phyloP scores from a whole-genome alignment of 2,329 filamentous ascomycete species.

The Metarhizium humberi region DNA sequence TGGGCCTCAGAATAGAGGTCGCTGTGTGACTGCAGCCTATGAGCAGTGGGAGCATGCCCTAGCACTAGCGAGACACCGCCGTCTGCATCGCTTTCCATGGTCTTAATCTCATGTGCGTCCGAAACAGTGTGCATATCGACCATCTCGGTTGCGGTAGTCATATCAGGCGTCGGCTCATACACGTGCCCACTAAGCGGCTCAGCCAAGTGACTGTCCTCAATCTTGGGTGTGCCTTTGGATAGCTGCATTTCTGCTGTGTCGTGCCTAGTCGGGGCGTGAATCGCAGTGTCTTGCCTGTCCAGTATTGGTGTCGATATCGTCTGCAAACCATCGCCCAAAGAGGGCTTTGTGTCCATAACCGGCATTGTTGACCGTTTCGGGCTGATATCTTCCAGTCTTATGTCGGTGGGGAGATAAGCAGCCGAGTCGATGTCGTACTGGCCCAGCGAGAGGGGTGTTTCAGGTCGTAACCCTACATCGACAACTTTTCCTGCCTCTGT shows the following conservation, averaged over 20 bases:
- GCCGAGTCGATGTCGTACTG: constrained; percentile 1
- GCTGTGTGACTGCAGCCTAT: neutral
- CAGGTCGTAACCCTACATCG: neutral
- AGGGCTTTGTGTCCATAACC: constrained; percentile 2
- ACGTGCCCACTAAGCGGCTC: neutral
- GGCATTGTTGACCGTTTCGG: constrained; percentile 1
- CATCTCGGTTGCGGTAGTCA: neutral
- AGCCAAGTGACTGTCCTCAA: neutral
- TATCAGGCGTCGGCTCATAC: neutral
- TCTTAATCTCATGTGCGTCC: neutral
- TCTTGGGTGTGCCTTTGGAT: neutral
- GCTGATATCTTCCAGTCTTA: neutral
- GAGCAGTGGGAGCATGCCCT: neutral
- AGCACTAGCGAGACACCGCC: constrained; percentile 4
- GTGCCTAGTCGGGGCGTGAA: neutral
- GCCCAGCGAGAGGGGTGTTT: neutral
- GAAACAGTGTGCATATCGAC: neutral
- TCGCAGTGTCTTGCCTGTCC: neutral
- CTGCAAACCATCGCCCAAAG: constrained; percentile 6
- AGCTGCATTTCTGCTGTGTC: neutral
- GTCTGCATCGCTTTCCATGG: constrained; percentile 1
- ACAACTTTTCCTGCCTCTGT: constrained; percentile 3
- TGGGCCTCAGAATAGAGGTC: neutral
- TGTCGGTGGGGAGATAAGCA: neutral
- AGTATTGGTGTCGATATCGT: constrained; percentile 1